These are phyloP conservation scores for Calocybe cyanea DNA, from an alignment of 768 basidiomycete genomes.

Conservation along the genomic window DNA sequence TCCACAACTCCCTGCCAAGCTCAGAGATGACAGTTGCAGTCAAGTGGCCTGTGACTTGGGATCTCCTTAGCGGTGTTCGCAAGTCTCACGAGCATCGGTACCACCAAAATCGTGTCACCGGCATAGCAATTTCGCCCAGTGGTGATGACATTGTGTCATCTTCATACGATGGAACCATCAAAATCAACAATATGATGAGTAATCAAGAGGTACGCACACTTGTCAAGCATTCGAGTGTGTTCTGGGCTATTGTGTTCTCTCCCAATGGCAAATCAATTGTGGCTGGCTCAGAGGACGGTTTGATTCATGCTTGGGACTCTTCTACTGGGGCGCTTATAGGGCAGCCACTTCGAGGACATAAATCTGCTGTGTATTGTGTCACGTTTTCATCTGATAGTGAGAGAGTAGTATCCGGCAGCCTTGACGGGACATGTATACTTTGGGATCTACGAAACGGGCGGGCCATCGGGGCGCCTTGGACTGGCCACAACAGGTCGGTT, in stretches of 20 bases:
- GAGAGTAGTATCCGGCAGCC: neutral
- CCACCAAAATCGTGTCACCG: too few relatives aligned
- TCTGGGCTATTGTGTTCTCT: neutral
- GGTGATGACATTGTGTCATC: too few relatives aligned
- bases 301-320: neutral
- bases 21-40: too few relatives aligned
- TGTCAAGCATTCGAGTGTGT: too few relatives aligned
- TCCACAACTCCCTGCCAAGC: too few relatives aligned
- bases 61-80: too few relatives aligned
- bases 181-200: too few relatives aligned
- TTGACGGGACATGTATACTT: slow-evolving; percentile 9
- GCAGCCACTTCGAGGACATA: neutral
- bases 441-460: slow-evolving; percentile 15
- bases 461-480: slow-evolving; percentile 1
- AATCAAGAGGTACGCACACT: too few relatives aligned
- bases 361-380: neutral
- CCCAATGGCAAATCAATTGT: neutral
- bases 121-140: too few relatives aligned
- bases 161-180: too few relatives aligned
- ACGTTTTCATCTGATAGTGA: neutral
- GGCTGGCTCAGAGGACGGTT: neutral
- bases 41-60: too few relatives aligned
- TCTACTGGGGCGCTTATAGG: neutral
- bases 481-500: neutral
- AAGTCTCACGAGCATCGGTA: too few relatives aligned